These are phyloP conservation scores for Climacium dendroides DNA, from an alignment of 225 moss, liverwort and hornwort genomes.

Conservation along the genomic window DNA sequence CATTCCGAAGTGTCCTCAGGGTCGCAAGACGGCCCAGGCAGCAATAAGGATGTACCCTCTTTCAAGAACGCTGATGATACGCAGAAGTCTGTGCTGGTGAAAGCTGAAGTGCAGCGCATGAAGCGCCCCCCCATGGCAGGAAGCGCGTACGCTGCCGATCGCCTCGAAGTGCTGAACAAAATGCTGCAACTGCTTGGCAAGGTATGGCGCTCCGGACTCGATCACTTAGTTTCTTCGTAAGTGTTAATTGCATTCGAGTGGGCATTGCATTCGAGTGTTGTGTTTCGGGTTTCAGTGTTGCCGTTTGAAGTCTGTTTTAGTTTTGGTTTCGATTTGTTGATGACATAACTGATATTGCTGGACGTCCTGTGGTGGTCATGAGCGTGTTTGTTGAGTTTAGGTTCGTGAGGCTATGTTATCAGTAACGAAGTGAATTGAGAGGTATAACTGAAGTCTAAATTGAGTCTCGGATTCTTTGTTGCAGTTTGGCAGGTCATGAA, in stretches of 20 bases:
- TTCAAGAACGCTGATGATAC: neutral
- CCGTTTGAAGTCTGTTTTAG: no score
- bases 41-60: neutral
- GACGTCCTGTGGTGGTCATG: neutral
- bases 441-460: neutral
- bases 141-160: neutral
- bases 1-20: conserved; percentile 11
- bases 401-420: neutral
- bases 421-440: neutral
- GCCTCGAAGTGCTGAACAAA: neutral
- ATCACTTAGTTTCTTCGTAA: no score
- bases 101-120: conserved; percentile 46
- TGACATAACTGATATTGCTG: neutral
- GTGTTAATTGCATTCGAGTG: no score
- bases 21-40: conserved; percentile 7
- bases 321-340: neutral
- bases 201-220: neutral
- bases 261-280: neutral
- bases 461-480: neutral
- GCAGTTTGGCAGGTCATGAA: no score
- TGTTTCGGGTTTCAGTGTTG: neutral
- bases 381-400: neutral
- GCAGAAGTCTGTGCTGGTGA: conserved; percentile 38
- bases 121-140: neutral
- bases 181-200: conserved; percentile 1